Evolutionary conservation across 164 flowering plant species (phyloP).

Genomic region (Malania oleifera): DNA sequence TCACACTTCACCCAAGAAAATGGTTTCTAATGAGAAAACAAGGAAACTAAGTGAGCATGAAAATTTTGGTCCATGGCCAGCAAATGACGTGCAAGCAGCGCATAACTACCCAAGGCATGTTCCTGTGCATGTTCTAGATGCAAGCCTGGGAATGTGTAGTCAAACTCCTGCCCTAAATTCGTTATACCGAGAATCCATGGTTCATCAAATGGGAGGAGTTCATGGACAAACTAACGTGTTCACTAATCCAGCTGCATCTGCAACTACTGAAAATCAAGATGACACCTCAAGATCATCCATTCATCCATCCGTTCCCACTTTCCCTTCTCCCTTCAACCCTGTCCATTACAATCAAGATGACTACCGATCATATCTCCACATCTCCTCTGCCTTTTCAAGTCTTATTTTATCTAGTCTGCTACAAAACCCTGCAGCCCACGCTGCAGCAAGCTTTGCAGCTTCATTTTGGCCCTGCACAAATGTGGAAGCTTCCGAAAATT

Average conservation of each 20-base stretch:
- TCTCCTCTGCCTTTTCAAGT: constrained; percentile 56
- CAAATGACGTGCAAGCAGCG: constrained; percentile 32
- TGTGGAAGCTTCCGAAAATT: constrained; percentile 35
- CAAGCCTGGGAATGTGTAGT: constrained; percentile 29
- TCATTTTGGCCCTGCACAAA: constrained; percentile 54
- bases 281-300: constrained; percentile 33
- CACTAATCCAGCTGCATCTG: constrained; percentile 37
- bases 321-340: constrained; percentile 45
- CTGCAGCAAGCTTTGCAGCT: constrained; percentile 85
- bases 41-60: constrained; percentile 21
- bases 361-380: constrained; percentile 43
- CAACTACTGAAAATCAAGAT: constrained; percentile 33
- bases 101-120: constrained; percentile 65
- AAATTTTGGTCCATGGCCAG: constrained; percentile 17
- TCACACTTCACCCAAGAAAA: constrained; percentile 21
- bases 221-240: constrained; percentile 21
- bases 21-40: constrained; percentile 15
- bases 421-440: constrained; percentile 85
- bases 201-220: constrained; percentile 35
- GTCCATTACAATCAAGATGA: constrained; percentile 39
- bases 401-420: constrained; percentile 57
- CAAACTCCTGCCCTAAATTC: constrained; percentile 26
- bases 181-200: constrained; percentile 30
- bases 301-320: constrained; percentile 41
- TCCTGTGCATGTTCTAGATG: constrained; percentile 61